Evolutionary conservation across 257 asterid species (phyloP), one percentile per base, ranked within the genome.

Genomic region (Forsythia viridissima): DNA sequence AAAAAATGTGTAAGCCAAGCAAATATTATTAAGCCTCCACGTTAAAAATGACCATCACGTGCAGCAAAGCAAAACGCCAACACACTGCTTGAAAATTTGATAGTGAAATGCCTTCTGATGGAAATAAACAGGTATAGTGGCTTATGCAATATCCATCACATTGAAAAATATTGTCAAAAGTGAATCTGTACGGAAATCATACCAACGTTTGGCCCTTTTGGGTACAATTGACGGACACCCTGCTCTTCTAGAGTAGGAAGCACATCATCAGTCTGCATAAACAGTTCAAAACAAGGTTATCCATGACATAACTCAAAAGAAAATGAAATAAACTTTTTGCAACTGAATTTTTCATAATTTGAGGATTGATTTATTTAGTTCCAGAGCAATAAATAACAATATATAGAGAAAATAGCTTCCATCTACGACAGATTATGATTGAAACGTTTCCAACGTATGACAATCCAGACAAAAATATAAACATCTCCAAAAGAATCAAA

Each of bases 171-270:
- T 24, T 18, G 46, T 34, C 34, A 43, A 34, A 77, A 52, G 57
- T 44, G 67, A 70, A 13, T 65, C n/a, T 57, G 18, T 63, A 57
- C 24, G 71, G 13, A 65, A 65, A 46, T 0, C 34, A 59, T 89
- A 94, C 99, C 99, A 66, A 91, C 81, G 80, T 86, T 96, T 13
- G 94, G 93, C 73, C 95, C 97, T 82, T 91, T 90, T 3, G 97
- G 97, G 84, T 96, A 96, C 76, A 96, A 83, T 20, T 93, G 97
- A 67, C 97, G 94, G 70, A 96, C 99, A 38, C 99, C 98, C 83
- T 96, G 97, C 84, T 96, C 98, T 84, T 96, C 99, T 72, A 96
- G 90, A 80, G 88, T 89, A 9, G 99, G 99, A 85, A 96, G 94
- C 74, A 71, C 94, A 82, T 93, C 98, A 79, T 96, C 97, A 34